Conservation (phyloP, 768 basidiomycete genomes). For the Phylloporus sp. region DNA sequence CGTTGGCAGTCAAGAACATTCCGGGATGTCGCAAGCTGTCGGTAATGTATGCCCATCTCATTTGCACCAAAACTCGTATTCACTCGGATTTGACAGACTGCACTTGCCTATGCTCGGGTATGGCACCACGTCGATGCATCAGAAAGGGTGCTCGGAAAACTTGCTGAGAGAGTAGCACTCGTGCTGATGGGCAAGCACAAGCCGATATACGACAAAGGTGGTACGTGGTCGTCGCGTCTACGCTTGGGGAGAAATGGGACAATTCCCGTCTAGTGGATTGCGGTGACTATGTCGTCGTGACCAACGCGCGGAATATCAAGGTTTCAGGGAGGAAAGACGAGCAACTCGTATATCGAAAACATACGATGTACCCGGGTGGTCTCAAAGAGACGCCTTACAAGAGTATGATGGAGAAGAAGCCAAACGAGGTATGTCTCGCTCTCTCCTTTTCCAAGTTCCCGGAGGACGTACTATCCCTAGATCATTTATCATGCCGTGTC, state of each 20-base stretch:
- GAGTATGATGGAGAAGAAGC: constrained; percentile 77
- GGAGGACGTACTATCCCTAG: constrained; percentile 37
- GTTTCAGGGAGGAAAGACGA: constrained; percentile 88
- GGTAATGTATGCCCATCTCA: constrained; percentile 56
- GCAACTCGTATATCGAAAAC: constrained; percentile 83
- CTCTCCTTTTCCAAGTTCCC: not conserved
- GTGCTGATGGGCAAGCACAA: constrained; percentile 99
- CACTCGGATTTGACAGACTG: constrained; percentile 54
- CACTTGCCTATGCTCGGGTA: constrained; percentile 87
- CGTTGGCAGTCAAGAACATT: not conserved
- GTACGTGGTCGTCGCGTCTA: constrained; percentile 40
- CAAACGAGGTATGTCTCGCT: constrained; percentile 70
- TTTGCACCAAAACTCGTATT: not conserved
- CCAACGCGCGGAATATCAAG: constrained; percentile 76
- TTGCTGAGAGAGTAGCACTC: constrained; percentile 89
- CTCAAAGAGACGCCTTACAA: constrained; percentile 86
- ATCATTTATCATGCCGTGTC: constrained; percentile 94
- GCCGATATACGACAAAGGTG: constrained; percentile 89
- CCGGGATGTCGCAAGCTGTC: constrained; percentile 72
- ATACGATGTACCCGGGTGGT: constrained; percentile 91
- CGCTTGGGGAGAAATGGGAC: not conserved
- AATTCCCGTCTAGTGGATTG: constrained; percentile 68
- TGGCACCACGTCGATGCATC: constrained; percentile 96
- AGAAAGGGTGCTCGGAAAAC: constrained; percentile 88
- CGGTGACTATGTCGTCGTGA: constrained; percentile 97